These are phyloP conservation scores for Trichoderma oligosporum DNA, from an alignment of 2,329 filamentous ascomycete genomes.

Conservation along the genomic window DNA sequence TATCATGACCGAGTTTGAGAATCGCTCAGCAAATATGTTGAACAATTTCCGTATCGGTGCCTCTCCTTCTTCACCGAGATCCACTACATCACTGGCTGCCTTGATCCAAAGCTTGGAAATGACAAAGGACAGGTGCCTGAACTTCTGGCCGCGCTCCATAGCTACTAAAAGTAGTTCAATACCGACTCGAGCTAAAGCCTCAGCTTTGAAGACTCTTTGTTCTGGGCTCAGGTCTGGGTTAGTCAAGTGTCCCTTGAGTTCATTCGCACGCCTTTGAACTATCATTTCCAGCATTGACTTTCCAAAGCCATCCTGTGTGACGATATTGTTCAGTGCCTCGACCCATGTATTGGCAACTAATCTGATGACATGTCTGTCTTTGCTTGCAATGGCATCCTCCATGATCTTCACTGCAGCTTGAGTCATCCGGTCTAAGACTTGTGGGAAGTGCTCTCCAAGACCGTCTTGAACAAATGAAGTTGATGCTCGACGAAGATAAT, in stretches of 20 bases:
- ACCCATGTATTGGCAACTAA: background rate
- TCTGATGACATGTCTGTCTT: background rate
- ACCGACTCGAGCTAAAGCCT: background rate
- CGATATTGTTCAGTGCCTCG: background rate
- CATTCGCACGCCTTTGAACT: background rate
- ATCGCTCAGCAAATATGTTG: background rate
- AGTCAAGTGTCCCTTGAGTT: background rate
- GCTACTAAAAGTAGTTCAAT: background rate
- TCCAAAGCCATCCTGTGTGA: background rate
- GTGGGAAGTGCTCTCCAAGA: background rate
- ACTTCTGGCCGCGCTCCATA: background rate
- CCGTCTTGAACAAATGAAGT: background rate
- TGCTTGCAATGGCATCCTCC: background rate
- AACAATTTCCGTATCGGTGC: background rate
- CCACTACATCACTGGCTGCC: background rate
- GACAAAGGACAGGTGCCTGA: background rate
- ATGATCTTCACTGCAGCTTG: background rate
- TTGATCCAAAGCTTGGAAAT: slow-evolving; percentile 1
- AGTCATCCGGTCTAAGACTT: background rate
- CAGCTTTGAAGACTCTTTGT: background rate
- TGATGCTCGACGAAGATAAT: background rate
- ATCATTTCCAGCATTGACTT: background rate
- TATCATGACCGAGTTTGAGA: background rate
- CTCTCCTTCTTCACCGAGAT: background rate
- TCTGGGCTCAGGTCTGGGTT: background rate